phyloP scores from a whole-genome alignment of 306 rosid species.

The Vachellia collinsii region DNA sequence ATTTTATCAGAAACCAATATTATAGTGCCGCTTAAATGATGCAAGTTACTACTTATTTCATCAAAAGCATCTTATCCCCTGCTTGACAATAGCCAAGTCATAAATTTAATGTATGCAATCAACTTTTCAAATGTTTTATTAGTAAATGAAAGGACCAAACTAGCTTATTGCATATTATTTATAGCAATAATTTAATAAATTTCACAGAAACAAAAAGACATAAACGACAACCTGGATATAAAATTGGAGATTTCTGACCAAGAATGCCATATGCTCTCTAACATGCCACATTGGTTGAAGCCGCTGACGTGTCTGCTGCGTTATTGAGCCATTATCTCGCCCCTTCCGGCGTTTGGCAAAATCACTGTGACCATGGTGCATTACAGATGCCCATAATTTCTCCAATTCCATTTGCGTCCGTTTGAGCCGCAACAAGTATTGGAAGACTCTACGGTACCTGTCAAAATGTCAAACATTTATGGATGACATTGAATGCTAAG shows the following conservation, averaged over 20 bases:
- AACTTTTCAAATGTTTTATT: background rate
- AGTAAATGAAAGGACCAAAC: background rate
- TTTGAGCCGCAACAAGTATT: slow-evolving; percentile 84
- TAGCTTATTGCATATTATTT: background rate
- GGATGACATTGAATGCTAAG: background rate
- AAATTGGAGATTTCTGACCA: slow-evolving; percentile 96
- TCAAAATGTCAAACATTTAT: slow-evolving; percentile 35
- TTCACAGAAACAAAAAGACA: slow-evolving; percentile 24
- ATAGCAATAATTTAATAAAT: slow-evolving; percentile 4
- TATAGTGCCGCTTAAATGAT: background rate
- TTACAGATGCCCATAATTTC: slow-evolving; percentile 93
- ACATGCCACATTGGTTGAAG: slow-evolving; percentile 91
- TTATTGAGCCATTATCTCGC: slow-evolving; percentile 49
- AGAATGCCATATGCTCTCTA: slow-evolving; percentile 90
- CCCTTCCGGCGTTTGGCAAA: slow-evolving; percentile 66
- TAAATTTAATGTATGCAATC: background rate
- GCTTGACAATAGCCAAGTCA: background rate
- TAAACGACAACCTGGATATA: slow-evolving; percentile 76
- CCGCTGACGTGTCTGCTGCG: slow-evolving; percentile 63
- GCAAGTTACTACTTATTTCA: background rate
- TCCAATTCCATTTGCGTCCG: slow-evolving; percentile 98
- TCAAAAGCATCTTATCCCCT: background rate
- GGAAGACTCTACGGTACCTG: slow-evolving; percentile 89
- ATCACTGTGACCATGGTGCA: slow-evolving; percentile 88
- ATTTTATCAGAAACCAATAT: background rate